Evolutionary conservation across 768 basidiomycete species (phyloP), one percentile per base, ranked within the genome.

Genomic region (Mycena epipterygia): DNA sequence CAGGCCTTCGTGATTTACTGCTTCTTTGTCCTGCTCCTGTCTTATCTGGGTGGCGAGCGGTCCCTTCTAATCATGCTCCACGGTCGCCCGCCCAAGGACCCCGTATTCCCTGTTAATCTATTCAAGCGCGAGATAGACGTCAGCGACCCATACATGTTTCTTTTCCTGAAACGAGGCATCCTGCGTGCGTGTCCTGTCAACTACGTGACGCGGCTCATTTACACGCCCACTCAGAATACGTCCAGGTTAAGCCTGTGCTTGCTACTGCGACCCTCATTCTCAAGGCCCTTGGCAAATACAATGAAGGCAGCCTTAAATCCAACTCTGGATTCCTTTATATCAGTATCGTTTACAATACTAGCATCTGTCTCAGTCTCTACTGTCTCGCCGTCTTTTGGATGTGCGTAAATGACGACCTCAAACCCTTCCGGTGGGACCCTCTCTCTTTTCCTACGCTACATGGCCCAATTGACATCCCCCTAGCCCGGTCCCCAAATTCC

Each of bases 381-480:
- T 98, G 97, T 76, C 88, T 99, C 44, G 98, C 96, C 0, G 92
- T 98, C 83, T 98, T 99, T 81, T 99, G 98, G 98, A 88, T 97
- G 64, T 95, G 94, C 67, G 94, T 98, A 6, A 91, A 90, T 75
- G 86, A 92, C 39, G 98, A 99, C 78, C 83, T 98, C 56, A 93
- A 93, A 79, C 95, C 96, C 2, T 98, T 95, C 83, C 87, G 93
- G 93, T 92, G 64, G 73, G 91, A 1, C 25, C 7, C n/a, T 35
- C 78, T 14, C 27, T 21, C 48, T 33, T 19, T 14, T 27, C 35
- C 44, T 27, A 7, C 17, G 12, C 23, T 14, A 27, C n/a, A 3
- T 51, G 0, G 35, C 49, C 9, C 13, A 25, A 8, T 25, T 49
- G 35, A 53, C 1, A 25, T 52, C 13, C 30, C 59, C 25, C 30